A percentile compares a stretch with the other conserved stretches of the same genome.
phyloP scores from a whole-genome alignment of 2,329 filamentous ascomycete genomes.

The Talaromyces rugulosus region DNA sequence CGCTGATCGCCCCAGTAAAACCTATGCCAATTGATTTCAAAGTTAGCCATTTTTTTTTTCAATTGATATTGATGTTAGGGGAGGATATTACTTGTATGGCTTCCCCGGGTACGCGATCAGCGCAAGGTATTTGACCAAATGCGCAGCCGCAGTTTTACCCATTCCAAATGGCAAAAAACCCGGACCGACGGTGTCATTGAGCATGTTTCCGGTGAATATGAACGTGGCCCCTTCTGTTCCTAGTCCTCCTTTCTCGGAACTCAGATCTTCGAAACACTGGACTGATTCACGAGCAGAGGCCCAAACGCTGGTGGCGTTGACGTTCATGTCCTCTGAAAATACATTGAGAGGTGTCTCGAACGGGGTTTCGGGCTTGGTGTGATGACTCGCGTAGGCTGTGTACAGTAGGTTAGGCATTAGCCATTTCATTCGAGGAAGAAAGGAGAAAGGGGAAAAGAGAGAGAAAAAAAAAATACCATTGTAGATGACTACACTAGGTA shows the following conservation, averaged over 20 bases:
- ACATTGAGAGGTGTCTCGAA: not conserved
- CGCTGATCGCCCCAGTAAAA: constrained; percentile 4
- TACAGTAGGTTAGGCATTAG: not conserved
- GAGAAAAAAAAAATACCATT: not conserved
- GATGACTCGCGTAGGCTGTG: not conserved
- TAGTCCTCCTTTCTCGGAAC: not conserved
- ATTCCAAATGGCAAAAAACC: constrained; percentile 2
- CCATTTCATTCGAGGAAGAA: not conserved
- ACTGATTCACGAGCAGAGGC: not conserved
- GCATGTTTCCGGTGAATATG: not conserved
- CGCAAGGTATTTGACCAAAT: not conserved
- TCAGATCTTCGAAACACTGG: not conserved
- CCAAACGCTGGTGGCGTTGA: not conserved
- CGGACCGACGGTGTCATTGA: not conserved
- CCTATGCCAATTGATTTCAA: not conserved
- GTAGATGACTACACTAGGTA: constrained; percentile 2
- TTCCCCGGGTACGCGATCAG: not conserved
- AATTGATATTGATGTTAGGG: too few relatives aligned
- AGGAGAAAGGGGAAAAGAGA: not conserved
- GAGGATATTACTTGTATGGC: not conserved
- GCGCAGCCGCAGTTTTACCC: not conserved
- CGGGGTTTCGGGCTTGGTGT: not conserved
- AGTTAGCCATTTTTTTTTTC: not conserved
- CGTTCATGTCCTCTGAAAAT: not conserved
- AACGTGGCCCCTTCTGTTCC: not conserved